phyloP scores from a whole-genome alignment of 2,329 filamentous ascomycete genomes.

The Sclerotinia minor region DNA sequence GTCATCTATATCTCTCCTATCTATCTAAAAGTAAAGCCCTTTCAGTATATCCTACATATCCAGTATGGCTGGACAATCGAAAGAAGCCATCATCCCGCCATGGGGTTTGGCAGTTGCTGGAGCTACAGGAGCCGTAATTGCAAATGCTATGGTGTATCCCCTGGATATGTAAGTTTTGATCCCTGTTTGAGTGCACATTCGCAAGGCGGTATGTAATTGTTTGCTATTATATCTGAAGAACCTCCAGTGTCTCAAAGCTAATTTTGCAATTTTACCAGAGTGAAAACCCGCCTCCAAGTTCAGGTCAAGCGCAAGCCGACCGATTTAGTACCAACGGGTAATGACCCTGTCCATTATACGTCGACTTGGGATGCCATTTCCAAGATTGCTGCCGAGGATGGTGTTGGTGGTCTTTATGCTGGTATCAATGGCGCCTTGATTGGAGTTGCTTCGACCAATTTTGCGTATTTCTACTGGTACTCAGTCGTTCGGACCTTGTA shows the following conservation, averaged over 20 bases:
- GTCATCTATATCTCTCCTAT: background rate
- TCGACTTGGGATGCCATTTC: constrained; percentile 86
- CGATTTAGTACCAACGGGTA: constrained; percentile 46
- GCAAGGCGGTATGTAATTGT: constrained; percentile 20
- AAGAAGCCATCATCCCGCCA: constrained; percentile 62
- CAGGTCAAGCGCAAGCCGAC: constrained; percentile 70
- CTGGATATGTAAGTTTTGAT: constrained; percentile 78
- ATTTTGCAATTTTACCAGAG: constrained; percentile 52
- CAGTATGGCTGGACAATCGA: constrained; percentile 40
- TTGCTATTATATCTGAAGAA: constrained; percentile 15
- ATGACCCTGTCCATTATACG: constrained; percentile 70
- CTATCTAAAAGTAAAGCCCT: background rate
- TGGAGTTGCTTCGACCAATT: constrained; percentile 95
- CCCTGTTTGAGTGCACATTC: constrained; percentile 16
- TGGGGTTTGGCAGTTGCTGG: constrained; percentile 94
- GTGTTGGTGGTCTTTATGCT: constrained; percentile 78
- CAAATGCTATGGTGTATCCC: constrained; percentile 93
- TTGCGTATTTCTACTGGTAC: constrained; percentile 99
- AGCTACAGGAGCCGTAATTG: constrained; percentile 87
- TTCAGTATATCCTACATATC: background rate
- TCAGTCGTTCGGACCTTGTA: constrained; percentile 83
- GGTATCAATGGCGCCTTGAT: constrained; percentile 84
- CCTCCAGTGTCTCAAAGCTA: constrained; percentile 15
- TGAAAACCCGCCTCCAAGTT: constrained; percentile 95
- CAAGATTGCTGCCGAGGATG: constrained; percentile 81